phyloP scores from a whole-genome alignment of 164 flowering plant genomes.

The Vitis riparia region DNA sequence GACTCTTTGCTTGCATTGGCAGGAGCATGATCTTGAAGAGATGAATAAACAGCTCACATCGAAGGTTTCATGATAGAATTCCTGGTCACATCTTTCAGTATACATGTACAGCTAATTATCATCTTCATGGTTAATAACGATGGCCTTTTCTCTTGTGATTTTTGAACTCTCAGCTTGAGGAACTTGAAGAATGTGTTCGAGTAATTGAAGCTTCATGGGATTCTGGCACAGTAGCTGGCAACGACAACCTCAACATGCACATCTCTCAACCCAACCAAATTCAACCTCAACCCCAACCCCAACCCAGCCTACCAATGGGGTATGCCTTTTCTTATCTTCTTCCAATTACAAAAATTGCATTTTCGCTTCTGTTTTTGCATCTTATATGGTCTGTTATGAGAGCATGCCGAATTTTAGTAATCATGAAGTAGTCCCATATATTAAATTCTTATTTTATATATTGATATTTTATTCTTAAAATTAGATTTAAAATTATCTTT shows the following conservation, averaged over 20 bases:
- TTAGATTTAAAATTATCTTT: too few species aligned
- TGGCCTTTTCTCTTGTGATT: not conserved
- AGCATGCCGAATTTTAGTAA: not conserved
- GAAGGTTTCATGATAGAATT: conserved; percentile 14
- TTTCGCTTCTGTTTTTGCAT: too few species aligned
- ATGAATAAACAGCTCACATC: conserved; percentile 18
- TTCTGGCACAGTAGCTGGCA: not conserved
- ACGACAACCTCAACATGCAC: not conserved
- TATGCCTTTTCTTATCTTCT: not conserved
- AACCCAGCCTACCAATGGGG: conserved; percentile 2
- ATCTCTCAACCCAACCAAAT: not conserved
- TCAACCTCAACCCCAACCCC: not conserved
- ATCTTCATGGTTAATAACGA: too few species aligned
- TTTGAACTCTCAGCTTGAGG: conserved; percentile 10
- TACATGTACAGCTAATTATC: too few species aligned
- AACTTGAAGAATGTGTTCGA: not conserved
- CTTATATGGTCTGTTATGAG: too few species aligned
- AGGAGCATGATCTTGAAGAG: conserved; percentile 26
- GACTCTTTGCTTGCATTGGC: not conserved
- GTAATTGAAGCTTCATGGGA: not conserved
- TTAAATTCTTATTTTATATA: too few species aligned
- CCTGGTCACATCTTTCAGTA: too few species aligned
- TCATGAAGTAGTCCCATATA: too few species aligned
- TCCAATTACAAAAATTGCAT: not conserved
- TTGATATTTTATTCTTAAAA: too few species aligned